Percentiles rank a stretch among this genome's conserved stretches.
Conservation (phyloP, 208 protist genomes). For the Trypanosoma lewisi region DNA sequence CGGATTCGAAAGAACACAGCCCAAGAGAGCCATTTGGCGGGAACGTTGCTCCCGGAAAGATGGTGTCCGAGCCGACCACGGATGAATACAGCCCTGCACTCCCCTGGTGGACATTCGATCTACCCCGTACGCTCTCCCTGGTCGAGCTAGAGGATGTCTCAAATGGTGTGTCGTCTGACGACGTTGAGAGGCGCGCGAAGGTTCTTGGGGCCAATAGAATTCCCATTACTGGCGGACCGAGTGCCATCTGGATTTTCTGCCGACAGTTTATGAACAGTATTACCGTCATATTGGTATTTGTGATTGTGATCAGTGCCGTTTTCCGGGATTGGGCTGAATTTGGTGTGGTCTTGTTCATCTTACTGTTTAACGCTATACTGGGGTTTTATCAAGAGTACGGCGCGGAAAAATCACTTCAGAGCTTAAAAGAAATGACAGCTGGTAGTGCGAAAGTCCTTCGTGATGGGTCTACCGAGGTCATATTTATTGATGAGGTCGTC, state of each 20-base stretch:
- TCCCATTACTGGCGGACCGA: slow-evolving; percentile 70
- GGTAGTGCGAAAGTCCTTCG: slow-evolving; percentile 90
- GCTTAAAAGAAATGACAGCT: slow-evolving; percentile 85
- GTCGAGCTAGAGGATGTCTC: slow-evolving; percentile 63
- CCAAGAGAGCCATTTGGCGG: slow-evolving; percentile 8
- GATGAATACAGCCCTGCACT: slow-evolving; percentile 45
- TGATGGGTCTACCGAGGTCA: slow-evolving; percentile 77
- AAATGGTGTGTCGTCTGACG: slow-evolving; percentile 40
- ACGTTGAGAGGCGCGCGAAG: slow-evolving; percentile 51
- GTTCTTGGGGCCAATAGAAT: slow-evolving; percentile 81
- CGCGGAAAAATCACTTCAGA: slow-evolving; percentile 79
- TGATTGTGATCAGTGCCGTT: slow-evolving; percentile 75
- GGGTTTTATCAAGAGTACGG: slow-evolving; percentile 90
- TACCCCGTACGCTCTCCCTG: slow-evolving; percentile 70
- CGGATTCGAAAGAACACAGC: not conserved
- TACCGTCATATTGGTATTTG: slow-evolving; percentile 78
- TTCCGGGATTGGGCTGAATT: slow-evolving; percentile 89
- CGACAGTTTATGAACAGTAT: slow-evolving; percentile 87
- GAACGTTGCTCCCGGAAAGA: not conserved
- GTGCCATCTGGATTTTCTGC: slow-evolving; percentile 59
- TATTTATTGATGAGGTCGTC: slow-evolving; percentile 93
- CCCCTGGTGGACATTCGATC: slow-evolving; percentile 74
- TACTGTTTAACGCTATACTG: slow-evolving; percentile 85
- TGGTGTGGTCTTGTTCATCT: slow-evolving; percentile 76
- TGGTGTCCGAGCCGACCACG: slow-evolving; percentile 47